Evolutionary conservation across 2,329 filamentous ascomycete genomes (phyloP).

Genomic region (Byssothecium circinans): DNA sequence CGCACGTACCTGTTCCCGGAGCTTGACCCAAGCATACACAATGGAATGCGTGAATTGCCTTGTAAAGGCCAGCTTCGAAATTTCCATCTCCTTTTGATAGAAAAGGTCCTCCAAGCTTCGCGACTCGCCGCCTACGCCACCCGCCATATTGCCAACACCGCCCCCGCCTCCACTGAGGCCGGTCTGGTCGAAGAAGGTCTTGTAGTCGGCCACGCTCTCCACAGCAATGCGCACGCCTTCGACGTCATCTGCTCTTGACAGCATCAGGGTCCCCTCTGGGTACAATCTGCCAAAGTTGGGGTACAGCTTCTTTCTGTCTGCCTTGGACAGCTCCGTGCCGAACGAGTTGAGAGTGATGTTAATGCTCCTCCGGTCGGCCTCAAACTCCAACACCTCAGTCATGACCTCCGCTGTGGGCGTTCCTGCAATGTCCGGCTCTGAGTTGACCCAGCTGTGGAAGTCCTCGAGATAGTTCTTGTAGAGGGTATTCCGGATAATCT

Average conservation of each 20-base stretch:
- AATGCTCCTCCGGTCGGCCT: conserved; percentile 93
- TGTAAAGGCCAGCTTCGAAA: conserved; percentile 92
- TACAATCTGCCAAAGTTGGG: conserved; percentile 88
- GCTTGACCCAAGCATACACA: conserved; percentile 96
- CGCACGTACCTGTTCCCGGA: conserved; percentile 84
- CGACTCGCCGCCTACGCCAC: conserved; percentile 75
- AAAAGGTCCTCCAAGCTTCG: conserved; percentile 96
- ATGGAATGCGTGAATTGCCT: conserved; percentile 93
- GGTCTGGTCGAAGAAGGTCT: conserved; percentile 93
- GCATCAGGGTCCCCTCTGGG: conserved; percentile 91
- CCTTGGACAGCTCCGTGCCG: conserved; percentile 91
- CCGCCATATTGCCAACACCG: conserved; percentile 80
- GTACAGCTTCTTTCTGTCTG: conserved; percentile 93
- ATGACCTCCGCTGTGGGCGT: conserved; percentile 93
- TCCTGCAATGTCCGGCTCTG: conserved; percentile 79
- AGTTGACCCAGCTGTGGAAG: conserved; percentile 93
- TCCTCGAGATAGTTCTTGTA: conserved; percentile 99
- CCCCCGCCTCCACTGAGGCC: conserved; percentile 71
- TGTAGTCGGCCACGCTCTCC: conserved; percentile 91
- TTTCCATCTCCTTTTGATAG: conserved; percentile 99
- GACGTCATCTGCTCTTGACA: conserved; percentile 90
- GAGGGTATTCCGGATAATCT: conserved; percentile 96
- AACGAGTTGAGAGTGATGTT: conserved; percentile 99
- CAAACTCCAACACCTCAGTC: conserved; percentile 93
- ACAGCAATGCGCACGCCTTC: conserved; percentile 93